Base-by-base conservation (phyloP, 2,329 filamentous ascomycete species). In the Hymenoscyphus infarciens region DNA sequence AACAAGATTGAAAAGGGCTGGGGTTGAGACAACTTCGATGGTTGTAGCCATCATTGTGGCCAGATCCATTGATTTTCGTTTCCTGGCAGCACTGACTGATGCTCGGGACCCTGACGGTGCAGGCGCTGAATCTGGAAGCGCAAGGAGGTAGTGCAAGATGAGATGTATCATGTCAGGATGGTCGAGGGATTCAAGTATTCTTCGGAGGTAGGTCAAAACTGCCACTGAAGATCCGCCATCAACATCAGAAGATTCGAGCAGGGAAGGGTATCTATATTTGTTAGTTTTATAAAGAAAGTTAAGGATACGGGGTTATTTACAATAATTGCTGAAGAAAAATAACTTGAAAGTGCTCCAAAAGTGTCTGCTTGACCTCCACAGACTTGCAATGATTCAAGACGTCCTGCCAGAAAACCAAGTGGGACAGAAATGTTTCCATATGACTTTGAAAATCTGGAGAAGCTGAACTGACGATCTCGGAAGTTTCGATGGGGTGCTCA, bases 351-450 rank as follows among this genome's bases (percentile, higher is more conserved):
- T 99, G 95, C 74, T 99, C 95, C 35, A 99, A 82, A 58, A 99
- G 80, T 0, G 93, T 97, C 68, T 91, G 91, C 74, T 94, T 95
- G 69, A 99, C 92, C 73, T 98, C 94, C 1, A 87, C 82, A 3
- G 94, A 98, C 71, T 88, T 87, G 78, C 95, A 99, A 76, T 98
- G 94, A 74, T 98, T 95, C 64, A 99, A 80, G 38, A 97, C 93
- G 75, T 99, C 95, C 77, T 99, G 95, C 95, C 95, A 99, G 74
- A 99, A 99, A 5, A 96, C 81, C 57, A 99, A 82, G 73, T 98
- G 96, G 0, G 95, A 97, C 52, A 99, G 82, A 72, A 99, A 99
- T 0, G 93, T 96, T 61, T 94, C 88, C 72, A 98, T 85, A 70
- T 97, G 91, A n/a, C 87, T 84, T 71, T 91, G 89, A 66, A 96